Conservation (phyloP, 164 flowering plant species). For the Stephania cephalantha region DNA sequence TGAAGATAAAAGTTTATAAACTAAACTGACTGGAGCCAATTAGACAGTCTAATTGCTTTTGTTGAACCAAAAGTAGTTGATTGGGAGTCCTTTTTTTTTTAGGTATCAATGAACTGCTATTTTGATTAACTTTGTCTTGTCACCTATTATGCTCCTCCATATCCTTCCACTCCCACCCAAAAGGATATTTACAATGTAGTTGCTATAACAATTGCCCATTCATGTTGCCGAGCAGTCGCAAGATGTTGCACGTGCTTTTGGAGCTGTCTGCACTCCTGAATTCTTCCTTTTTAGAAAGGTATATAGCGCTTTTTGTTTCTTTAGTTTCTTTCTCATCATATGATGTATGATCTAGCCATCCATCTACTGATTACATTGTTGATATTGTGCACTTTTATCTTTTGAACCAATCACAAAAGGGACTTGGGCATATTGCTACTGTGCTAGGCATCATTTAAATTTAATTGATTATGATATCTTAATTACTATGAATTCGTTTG, state of each 20-base stretch:
- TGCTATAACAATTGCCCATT: slow-evolving; percentile 1
- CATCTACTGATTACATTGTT: background rate
- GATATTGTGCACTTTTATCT: background rate
- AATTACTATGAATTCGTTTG: too few relatives aligned
- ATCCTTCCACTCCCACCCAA: background rate
- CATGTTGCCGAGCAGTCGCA: slow-evolving; percentile 54
- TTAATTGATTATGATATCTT: background rate
- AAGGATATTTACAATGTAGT: too few relatives aligned
- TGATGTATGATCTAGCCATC: background rate
- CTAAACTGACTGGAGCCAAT: too few relatives aligned
- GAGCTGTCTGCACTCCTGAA: slow-evolving; percentile 90
- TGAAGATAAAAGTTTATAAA: too few relatives aligned
- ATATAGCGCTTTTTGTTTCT: background rate
- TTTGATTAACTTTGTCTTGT: background rate
- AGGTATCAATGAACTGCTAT: background rate
- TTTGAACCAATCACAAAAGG: background rate
- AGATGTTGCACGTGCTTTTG: slow-evolving; percentile 77
- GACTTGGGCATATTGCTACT: background rate
- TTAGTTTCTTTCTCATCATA: background rate
- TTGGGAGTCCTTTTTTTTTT: too few relatives aligned
- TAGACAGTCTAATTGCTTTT: too few relatives aligned
- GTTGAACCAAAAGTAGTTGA: too few relatives aligned
- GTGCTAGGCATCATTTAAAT: background rate
- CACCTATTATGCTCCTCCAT: background rate
- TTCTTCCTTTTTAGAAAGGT: slow-evolving; percentile 90